phyloP scores from a whole-genome alignment of 2,329 filamentous ascomycete species.

The Fusarium cyanostomum region DNA sequence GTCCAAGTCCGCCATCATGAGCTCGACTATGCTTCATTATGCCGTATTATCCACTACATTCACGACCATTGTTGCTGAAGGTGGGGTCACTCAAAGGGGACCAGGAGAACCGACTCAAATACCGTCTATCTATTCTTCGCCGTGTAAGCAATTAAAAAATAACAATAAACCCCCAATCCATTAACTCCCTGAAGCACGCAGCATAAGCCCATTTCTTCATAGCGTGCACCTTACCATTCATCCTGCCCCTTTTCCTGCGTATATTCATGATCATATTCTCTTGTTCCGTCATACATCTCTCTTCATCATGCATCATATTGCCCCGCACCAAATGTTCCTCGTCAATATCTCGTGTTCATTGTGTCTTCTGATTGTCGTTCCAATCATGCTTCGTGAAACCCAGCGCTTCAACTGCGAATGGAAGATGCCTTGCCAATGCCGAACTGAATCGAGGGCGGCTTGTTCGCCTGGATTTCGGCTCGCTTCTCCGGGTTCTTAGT shows the following conservation, averaged over 20 bases:
- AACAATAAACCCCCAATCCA: not conserved
- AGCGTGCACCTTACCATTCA: too few species aligned
- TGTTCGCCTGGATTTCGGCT: constrained; percentile 39
- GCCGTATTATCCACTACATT: too few species aligned
- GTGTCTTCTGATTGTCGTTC: constrained; percentile 1
- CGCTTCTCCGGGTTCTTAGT: constrained; percentile 55
- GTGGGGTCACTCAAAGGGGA: too few species aligned
- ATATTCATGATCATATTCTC: not conserved
- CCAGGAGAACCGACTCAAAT: too few species aligned
- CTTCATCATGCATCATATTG: constrained; percentile 1
- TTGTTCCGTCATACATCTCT: not conserved
- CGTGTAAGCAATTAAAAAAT: not conserved
- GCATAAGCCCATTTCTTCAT: too few species aligned
- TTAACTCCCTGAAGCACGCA: not conserved
- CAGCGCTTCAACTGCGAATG: constrained; percentile 25
- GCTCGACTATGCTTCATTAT: too few species aligned
- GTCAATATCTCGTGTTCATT: constrained; percentile 7
- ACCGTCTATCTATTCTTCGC: not conserved
- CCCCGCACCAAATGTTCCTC: constrained; percentile 6
- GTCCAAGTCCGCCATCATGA: too few species aligned
- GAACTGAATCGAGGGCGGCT: constrained; percentile 29
- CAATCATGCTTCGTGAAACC: constrained; percentile 6
- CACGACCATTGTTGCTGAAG: too few species aligned
- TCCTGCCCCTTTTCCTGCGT: not conserved
- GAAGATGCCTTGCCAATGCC: constrained; percentile 36